phyloP scores from a whole-genome alignment of 139 green algal species.

The Chlorella sp. region DNA sequence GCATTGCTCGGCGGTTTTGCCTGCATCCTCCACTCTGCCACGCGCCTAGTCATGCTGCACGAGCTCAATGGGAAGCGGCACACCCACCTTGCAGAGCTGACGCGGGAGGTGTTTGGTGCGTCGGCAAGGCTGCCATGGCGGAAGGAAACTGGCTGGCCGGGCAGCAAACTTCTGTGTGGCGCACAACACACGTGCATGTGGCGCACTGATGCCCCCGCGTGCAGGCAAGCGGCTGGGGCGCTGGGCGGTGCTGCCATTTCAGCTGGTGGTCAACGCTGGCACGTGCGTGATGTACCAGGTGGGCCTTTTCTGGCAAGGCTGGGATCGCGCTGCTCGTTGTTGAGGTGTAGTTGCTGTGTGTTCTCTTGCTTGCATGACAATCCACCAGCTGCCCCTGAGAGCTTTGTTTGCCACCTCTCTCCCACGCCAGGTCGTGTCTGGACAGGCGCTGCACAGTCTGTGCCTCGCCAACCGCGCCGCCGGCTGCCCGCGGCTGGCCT shows the following conservation, averaged over 20 bases:
- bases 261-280: constrained; percentile 18
- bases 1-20: background rate
- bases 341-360: background rate
- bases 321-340: background rate
- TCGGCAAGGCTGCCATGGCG: background rate
- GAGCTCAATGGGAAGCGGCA: constrained; percentile 11
- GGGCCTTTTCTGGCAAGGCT: background rate
- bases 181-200: background rate
- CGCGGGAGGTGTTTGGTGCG: constrained; percentile 2
- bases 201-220: too few relatives aligned
- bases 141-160: background rate
- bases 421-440: constrained; percentile 1
- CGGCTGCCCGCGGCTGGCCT: constrained; percentile 1
- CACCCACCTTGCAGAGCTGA: constrained; percentile 8
- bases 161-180: background rate
- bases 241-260: background rate
- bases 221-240: background rate
- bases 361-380: background rate
- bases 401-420: background rate
- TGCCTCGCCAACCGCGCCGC: background rate
- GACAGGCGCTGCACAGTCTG: constrained; percentile 14
- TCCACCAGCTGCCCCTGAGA: background rate
- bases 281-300: constrained; percentile 16
- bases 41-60: constrained; percentile 2
- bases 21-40: constrained; percentile 9